Evolutionary conservation across 164 flowering plant genomes (phyloP).

Genomic region (Vitis cinerea): DNA sequence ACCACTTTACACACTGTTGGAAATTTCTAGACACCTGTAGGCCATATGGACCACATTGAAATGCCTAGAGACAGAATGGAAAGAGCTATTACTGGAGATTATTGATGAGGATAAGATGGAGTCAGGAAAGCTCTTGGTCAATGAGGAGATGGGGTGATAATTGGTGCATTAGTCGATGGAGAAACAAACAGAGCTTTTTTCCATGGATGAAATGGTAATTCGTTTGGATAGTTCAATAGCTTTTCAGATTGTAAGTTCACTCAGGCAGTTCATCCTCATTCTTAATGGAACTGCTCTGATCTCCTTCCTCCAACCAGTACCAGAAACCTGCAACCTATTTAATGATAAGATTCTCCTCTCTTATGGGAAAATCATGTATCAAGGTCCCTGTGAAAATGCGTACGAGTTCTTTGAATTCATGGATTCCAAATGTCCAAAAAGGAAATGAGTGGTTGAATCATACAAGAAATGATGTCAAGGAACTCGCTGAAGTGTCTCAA

Average conservation of each 20-base stretch:
- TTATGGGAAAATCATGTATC: constrained; percentile 52
- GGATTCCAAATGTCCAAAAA: constrained; percentile 57
- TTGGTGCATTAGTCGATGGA: no score
- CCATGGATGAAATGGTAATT: constrained; percentile 57
- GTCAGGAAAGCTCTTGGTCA: no score
- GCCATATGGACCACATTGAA: no score
- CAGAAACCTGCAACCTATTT: constrained; percentile 46
- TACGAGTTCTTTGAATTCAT: constrained; percentile 42
- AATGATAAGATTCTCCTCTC: constrained; percentile 52
- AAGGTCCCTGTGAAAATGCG: constrained; percentile 50
- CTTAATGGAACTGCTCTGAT: constrained; percentile 42
- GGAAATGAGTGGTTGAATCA: constrained; percentile 28
- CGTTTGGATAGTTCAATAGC: constrained; percentile 64
- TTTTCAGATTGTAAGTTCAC: constrained; percentile 44
- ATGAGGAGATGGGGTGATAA: no score
- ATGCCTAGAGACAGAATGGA: no score
- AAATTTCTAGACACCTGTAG: no score
- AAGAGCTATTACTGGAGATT: no score
- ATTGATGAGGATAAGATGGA: no score
- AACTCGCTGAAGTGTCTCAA: no score
- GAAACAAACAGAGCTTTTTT: constrained; percentile 29
- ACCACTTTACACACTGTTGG: no score
- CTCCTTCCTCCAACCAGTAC: constrained; percentile 57
- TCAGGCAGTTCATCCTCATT: constrained; percentile 41
- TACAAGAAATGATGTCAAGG: no score